Evolutionary conservation across 2,329 filamentous ascomycete species (phyloP).

Genomic region (Raffaelea albimanens): DNA sequence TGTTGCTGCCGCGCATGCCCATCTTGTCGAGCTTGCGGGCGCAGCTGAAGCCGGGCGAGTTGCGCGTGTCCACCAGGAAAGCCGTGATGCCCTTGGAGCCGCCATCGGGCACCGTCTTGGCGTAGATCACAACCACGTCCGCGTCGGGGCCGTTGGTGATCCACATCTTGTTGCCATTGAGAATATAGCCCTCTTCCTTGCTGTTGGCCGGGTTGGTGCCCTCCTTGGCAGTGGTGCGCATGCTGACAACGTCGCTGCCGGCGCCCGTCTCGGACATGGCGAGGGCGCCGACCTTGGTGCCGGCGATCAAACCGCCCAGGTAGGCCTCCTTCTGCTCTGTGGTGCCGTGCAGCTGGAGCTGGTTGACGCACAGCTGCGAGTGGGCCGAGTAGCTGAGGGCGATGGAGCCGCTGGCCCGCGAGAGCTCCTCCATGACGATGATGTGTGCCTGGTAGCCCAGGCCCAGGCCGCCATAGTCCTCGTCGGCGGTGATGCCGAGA

Average conservation of each 20-base stretch:
- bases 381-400: constrained; percentile 92
- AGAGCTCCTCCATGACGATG: constrained; percentile 90
- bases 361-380: constrained; percentile 93
- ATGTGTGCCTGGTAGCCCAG: constrained; percentile 98
- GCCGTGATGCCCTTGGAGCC: constrained; percentile 89
- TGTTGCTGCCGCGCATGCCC: constrained; percentile 95
- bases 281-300: constrained; percentile 73
- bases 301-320: constrained; percentile 72
- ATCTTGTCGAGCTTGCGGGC: constrained; percentile 93
- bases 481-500: constrained; percentile 86
- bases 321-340: constrained; percentile 69
- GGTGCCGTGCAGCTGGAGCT: constrained; percentile 82
- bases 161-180: constrained; percentile 98
- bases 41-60: constrained; percentile 67
- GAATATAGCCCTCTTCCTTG: constrained; percentile 62
- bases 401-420: constrained; percentile 73
- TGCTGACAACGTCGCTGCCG: constrained; percentile 88
- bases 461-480: constrained; percentile 78
- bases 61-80: constrained; percentile 68
- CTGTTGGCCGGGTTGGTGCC: constrained; percentile 65
- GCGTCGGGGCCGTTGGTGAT: constrained; percentile 97
- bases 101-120: constrained; percentile 75
- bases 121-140: constrained; percentile 90
- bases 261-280: constrained; percentile 93
- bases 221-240: constrained; percentile 75